These are phyloP conservation scores for Rosa hybrid DNA, from an alignment of 331 rosid species.

Conservation along the genomic window DNA sequence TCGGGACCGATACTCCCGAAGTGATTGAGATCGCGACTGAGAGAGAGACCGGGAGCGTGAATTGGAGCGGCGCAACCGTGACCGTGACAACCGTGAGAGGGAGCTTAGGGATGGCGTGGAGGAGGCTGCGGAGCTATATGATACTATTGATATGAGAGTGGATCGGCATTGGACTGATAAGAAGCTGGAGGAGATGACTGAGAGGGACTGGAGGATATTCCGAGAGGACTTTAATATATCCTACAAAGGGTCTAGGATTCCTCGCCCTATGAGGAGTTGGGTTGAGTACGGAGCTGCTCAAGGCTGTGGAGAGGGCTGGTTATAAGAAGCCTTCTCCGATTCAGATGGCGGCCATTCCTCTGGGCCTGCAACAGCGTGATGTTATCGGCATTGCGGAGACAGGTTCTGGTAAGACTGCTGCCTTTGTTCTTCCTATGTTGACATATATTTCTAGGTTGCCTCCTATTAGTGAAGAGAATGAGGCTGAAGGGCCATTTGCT, in stretches of 20 bases:
- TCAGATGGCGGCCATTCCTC: background rate
- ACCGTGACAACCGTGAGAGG: slow-evolving; percentile 47
- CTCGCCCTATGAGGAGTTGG: background rate
- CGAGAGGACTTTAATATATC: background rate
- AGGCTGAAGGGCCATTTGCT: slow-evolving; percentile 56
- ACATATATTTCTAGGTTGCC: background rate
- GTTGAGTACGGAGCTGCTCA: background rate
- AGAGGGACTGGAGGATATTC: background rate
- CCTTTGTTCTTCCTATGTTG: background rate
- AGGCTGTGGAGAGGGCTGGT: background rate
- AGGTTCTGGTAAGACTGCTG: slow-evolving; percentile 6
- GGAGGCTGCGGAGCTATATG: slow-evolving; percentile 44
- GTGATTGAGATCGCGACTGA: too few species aligned
- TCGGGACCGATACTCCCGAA: too few species aligned
- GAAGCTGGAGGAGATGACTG: slow-evolving; percentile 3
- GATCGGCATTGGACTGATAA: background rate
- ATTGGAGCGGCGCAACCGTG: slow-evolving; percentile 27
- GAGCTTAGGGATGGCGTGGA: slow-evolving; percentile 32
- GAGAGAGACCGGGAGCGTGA: too few species aligned
- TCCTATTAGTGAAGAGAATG: slow-evolving; percentile 66
- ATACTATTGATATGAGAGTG: background rate
- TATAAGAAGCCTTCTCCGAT: background rate
- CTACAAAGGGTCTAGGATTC: background rate
- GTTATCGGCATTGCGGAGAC: background rate
- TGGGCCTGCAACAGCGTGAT: background rate